These are phyloP conservation scores for Sporothrix protearum DNA, from an alignment of 2,329 filamentous ascomycete genomes.

Conservation along the genomic window DNA sequence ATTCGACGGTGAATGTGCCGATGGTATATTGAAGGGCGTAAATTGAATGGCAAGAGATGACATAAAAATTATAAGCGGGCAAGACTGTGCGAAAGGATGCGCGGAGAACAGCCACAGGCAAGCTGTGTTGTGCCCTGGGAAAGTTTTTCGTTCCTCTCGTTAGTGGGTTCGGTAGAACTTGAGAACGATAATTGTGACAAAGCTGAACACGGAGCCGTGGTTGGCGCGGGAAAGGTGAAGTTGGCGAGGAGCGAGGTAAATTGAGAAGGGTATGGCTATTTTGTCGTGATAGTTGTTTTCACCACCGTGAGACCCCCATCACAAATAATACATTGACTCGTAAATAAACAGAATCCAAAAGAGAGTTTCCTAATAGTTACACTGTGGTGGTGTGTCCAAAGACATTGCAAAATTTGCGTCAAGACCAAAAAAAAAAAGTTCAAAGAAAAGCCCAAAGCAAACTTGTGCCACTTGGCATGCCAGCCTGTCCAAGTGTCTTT, in stretches of 20 bases:
- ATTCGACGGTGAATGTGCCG: conserved; percentile 16
- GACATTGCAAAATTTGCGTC: background rate
- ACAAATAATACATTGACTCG: background rate
- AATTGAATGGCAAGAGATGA: background rate
- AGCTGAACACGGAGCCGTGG: background rate
- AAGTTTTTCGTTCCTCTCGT: background rate
- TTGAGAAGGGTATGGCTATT: conserved; percentile 21
- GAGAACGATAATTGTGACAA: background rate
- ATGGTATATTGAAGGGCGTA: background rate
- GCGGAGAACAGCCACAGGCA: too few relatives aligned
- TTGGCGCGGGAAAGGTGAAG: background rate
- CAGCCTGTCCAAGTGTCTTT: conserved; percentile 7
- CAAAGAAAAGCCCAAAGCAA: conserved; percentile 3
- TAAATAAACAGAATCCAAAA: background rate
- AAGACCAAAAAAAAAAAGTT: background rate
- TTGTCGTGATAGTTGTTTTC: background rate
- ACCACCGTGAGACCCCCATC: background rate
- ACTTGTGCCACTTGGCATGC: conserved; percentile 13
- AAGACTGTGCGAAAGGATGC: background rate
- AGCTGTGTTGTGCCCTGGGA: background rate
- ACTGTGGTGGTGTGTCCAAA: background rate
- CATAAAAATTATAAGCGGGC: background rate
- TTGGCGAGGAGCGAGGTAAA: conserved; percentile 5
- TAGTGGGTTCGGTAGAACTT: background rate
- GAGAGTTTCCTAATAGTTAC: conserved; percentile 9